Base-by-base conservation (phyloP, 352 stramenopile species). In the Elongisporangium anandrum region DNA sequence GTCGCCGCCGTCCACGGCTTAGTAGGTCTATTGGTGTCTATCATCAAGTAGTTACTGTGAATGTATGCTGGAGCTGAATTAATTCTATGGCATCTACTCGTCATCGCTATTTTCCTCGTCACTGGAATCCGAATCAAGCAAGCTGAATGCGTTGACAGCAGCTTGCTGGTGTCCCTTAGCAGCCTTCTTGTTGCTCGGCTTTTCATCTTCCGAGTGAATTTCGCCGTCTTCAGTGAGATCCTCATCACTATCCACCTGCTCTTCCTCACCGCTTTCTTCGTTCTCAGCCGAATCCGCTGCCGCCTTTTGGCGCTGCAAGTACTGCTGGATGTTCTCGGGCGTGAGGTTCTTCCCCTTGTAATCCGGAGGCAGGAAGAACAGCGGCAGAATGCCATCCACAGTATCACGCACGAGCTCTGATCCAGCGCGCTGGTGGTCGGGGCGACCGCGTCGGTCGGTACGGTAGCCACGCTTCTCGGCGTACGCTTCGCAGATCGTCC, bases 51-150 rank as follows among this genome's bases (percentile, higher is more conserved):
- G n/a, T n/a, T n/a, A n/a, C n/a, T n/a, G n/a, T n/a, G n/a, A n/a
- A n/a, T n/a, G n/a, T n/a, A n/a, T n/a, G 34, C 34, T 22, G 52
- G 29, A 23, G 34, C 12, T 49, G 29, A 17, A 39, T 29, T 29
- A 51, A 7, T 41, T 51, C 34, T 26, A 21, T 34, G 15, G 51
- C 22, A 52, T 20, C 16, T 47, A 19, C 16, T 50, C 10, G 39
- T 77, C 70, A 16, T 75, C 67, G 22, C 75, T 63, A 54, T 69
- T 77, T 19, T 77, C 72, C 54, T 86, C 74, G 60, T 97, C 88
- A 66, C 94, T 97, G 51, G 92, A 96, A 59, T 90, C 91, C 17
- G 73, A 79, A 63, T 97, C 85, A 19, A 98, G 64, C 20, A 94
- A 63, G 50, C 77, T 75, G 60, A 97, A 90, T 7, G 88, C 87